Base-by-base conservation (phyloP, 176 grass and related monocot species). In the Rhynchospora tenuis region DNA sequence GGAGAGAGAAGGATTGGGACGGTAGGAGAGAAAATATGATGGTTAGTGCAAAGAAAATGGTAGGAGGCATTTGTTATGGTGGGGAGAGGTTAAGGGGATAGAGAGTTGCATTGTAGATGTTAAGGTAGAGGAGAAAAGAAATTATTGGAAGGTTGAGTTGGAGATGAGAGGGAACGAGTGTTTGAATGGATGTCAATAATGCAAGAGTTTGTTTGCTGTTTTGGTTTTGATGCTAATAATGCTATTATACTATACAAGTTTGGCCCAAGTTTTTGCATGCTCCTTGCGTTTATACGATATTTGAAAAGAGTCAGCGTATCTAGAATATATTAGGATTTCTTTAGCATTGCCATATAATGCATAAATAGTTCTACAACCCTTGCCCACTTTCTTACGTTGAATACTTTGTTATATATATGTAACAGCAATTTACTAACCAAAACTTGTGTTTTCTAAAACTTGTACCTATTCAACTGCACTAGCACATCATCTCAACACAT, bases 51-150 rank as follows among this genome's bases (percentile, higher is more conserved):
- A 17, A 72, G 7, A 62, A 22, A 64, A 80, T 78, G 68, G 64
- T 78, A 87, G 91, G 69, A 88, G 91, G 90, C 91, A 91, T 91
- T 85, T 87, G 86, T 31, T 67, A 83, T 83, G 78, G 74, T 83
- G 77, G 45, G 64, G 83, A 64, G 83, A 28, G 61, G 48, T 66
- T 9, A 79, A 60, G 78, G 42, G 28, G 59, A 81, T 50, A 82
- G 83, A 60, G 79, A 63, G 79, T 83, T 69, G 38, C 29, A 79
- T 72, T n/a, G 70, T 15, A 78, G 65, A 50, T 55, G 56, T 47
- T 68, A 73, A 83, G 80, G 52, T 82, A 52, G 84, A 82, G 73
- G 23, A 48, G 69, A 72, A 66, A 50, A 77, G 59, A 68, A 85
- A 59, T 73, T 60, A 52, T 28, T n/a, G 55, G 44, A 63, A 9